phyloP scores from a whole-genome alignment of 352 stramenopile species.

The Phytophthora pisi region DNA sequence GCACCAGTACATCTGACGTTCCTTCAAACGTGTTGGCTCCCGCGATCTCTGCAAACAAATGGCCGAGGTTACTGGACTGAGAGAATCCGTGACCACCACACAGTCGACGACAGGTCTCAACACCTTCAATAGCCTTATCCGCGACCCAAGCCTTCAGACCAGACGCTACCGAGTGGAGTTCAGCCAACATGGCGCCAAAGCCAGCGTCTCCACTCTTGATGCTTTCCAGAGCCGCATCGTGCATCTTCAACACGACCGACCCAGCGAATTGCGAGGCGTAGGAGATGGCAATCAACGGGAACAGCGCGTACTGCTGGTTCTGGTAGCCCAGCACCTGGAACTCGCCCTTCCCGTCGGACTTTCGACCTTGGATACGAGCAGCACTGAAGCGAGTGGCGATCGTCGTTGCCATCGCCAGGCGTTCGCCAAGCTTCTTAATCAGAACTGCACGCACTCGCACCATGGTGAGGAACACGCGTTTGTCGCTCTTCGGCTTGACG shows the following conservation, averaged over 20 bases:
- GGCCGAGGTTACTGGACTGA: not conserved
- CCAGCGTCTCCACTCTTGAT: not conserved
- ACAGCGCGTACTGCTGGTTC: not conserved
- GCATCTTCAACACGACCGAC: not conserved
- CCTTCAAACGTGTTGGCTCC: not conserved
- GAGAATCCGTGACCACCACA: not conserved
- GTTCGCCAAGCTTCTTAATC: not conserved
- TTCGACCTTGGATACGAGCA: not conserved
- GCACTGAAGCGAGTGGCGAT: not conserved
- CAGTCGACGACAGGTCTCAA: not conserved
- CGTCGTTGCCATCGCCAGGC: not conserved
- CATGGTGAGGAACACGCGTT: not conserved
- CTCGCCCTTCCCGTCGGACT: not conserved
- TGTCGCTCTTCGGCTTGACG: not conserved
- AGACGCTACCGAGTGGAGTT: not conserved
- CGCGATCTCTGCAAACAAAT: not conserved
- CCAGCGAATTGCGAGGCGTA: not conserved
- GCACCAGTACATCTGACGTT: not conserved
- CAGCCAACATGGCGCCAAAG: not conserved
- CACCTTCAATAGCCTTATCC: not conserved
- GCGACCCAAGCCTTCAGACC: not conserved
- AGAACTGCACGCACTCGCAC: not conserved
- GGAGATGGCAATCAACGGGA: not conserved
- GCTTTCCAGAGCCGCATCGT: not conserved
- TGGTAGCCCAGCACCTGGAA: not conserved